Conservation (phyloP, 345 rosid genomes). For the Leavenworthia alabamica region DNA sequence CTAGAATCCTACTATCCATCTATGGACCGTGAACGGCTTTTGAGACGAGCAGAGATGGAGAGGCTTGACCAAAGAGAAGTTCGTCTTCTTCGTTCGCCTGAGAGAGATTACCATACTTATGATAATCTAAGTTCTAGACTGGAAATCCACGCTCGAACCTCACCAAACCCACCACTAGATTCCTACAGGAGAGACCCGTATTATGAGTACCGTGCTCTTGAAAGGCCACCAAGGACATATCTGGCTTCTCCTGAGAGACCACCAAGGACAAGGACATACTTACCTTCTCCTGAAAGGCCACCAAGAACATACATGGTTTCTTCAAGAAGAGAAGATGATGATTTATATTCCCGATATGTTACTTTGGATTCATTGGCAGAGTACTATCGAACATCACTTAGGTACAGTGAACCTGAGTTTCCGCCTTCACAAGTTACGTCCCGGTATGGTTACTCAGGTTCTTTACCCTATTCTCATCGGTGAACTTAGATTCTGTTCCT, state of each 20-base stretch:
- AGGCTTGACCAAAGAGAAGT: slow-evolving; percentile 36
- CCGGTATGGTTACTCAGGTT: too few relatives aligned
- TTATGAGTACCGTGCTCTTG: slow-evolving; percentile 30
- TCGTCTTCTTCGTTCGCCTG: slow-evolving; percentile 26
- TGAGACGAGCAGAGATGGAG: slow-evolving; percentile 33
- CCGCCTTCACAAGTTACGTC: too few relatives aligned
- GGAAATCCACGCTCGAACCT: slow-evolving; percentile 26
- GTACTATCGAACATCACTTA: slow-evolving; percentile 27
- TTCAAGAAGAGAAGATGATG: slow-evolving; percentile 36
- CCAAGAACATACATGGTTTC: slow-evolving; percentile 34
- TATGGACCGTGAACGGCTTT: slow-evolving; percentile 38
- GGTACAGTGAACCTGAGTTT: slow-evolving; percentile 26
- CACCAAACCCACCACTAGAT: slow-evolving; percentile 30
- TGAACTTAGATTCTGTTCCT: too few relatives aligned
- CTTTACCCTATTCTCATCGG: too few relatives aligned
- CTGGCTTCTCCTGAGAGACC: too few relatives aligned
- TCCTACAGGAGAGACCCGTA: slow-evolving; percentile 39
- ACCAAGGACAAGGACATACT: too few relatives aligned
- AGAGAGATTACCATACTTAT: slow-evolving; percentile 39
- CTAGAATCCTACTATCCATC: slow-evolving; percentile 36
- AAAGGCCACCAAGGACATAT: too few relatives aligned
- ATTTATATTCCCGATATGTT: slow-evolving; percentile 34
- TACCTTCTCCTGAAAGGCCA: too few relatives aligned
- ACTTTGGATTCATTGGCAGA: slow-evolving; percentile 31
- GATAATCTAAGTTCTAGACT: slow-evolving; percentile 34